Evolutionary conservation across 208 protist genomes (phyloP).

Genomic region (Naegleria gruberi): DNA sequence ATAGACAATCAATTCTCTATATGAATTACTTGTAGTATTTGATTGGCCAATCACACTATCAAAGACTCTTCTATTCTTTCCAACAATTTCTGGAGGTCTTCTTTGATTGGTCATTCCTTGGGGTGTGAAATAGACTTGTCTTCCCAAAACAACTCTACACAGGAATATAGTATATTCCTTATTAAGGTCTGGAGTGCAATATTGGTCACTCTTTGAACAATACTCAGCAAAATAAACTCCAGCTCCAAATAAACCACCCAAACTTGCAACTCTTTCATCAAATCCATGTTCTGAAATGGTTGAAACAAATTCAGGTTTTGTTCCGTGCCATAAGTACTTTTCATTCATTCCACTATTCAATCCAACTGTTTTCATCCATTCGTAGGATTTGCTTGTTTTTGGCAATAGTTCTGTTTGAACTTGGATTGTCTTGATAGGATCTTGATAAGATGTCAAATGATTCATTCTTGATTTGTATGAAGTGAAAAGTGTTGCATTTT

Average conservation of each 20-base stretch:
- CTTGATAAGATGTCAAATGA: background rate
- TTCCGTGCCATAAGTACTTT: background rate
- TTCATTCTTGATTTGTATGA: background rate
- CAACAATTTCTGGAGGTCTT: background rate
- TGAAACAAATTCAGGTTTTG: background rate
- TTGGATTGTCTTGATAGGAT: background rate
- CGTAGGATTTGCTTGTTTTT: no score
- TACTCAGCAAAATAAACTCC: background rate
- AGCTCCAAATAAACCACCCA: background rate
- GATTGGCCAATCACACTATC: background rate
- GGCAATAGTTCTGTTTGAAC: no score
- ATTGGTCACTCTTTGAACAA: background rate
- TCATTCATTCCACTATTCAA: background rate
- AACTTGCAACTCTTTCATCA: background rate
- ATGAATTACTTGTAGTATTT: background rate
- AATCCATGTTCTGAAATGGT: background rate
- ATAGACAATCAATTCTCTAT: background rate
- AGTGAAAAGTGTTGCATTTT: background rate
- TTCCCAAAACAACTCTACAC: background rate
- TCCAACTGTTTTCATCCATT: background rate
- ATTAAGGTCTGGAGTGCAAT: background rate
- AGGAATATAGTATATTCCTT: background rate
- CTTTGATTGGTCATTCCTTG: background rate
- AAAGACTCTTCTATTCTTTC: background rate
- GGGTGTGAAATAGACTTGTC: background rate